Percentiles rank a stretch among this genome's conserved stretches.
Evolutionary conservation across 2,329 filamentous ascomycete species (phyloP).

Genomic region (Verticillium zaregamsianum): DNA sequence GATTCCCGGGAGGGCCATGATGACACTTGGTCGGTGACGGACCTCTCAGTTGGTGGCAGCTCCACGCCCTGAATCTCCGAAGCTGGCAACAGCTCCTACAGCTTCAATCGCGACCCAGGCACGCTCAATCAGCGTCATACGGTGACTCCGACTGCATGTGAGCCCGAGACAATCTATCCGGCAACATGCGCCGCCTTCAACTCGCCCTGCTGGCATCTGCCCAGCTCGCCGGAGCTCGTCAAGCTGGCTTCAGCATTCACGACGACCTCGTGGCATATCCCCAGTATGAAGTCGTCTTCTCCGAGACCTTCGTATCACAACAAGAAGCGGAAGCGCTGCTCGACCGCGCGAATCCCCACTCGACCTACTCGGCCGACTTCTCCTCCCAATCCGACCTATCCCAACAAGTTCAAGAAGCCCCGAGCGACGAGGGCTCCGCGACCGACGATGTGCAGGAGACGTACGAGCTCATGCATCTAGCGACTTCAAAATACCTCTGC

Average conservation of each 20-base stretch:
- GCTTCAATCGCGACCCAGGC: not conserved
- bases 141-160: constrained; percentile 18
- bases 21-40: constrained; percentile 11
- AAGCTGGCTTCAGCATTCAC: constrained; percentile 72
- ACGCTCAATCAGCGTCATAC: not conserved
- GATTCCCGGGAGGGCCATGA: constrained; percentile 2
- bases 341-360: constrained; percentile 28
- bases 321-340: constrained; percentile 63
- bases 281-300: constrained; percentile 81
- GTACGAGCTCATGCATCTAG: constrained; percentile 73
- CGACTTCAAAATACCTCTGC: constrained; percentile 74
- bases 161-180: constrained; percentile 17
- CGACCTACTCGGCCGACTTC: constrained; percentile 35
- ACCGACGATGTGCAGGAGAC: constrained; percentile 29
- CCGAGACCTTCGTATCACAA: constrained; percentile 67
- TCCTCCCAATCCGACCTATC: constrained; percentile 34
- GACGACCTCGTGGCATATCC: constrained; percentile 85
- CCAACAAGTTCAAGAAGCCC: constrained; percentile 29
- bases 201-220: constrained; percentile 41
- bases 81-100: not conserved
- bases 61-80: not conserved
- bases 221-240: constrained; percentile 40
- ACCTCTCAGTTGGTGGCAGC: not conserved
- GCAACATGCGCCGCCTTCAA: constrained; percentile 48
- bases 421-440: constrained; percentile 19